A percentile compares a stretch with the other conserved stretches of the same genome.
These are phyloP conservation scores for Emmonsiellopsis sp. DNA, from an alignment of 2,329 filamentous ascomycete species.

Conservation along the genomic window DNA sequence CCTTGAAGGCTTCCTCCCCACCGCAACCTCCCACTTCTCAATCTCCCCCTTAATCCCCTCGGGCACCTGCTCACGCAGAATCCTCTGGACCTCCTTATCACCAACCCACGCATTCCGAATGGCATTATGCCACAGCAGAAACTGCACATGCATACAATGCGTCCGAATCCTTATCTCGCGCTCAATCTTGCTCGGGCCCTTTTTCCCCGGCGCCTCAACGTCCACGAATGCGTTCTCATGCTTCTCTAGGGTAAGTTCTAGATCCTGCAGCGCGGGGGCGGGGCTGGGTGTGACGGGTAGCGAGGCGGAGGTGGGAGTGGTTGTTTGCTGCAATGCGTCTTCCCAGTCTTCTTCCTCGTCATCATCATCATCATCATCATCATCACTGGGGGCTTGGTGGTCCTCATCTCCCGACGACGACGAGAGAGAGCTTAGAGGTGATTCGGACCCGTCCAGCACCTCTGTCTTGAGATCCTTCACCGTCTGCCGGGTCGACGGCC, in stretches of 20 bases:
- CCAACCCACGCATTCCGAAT: slow-evolving; percentile 76
- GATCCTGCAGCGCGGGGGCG: slow-evolving; percentile 50
- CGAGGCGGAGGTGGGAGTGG: slow-evolving; percentile 27
- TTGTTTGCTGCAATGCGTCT: slow-evolving; percentile 37
- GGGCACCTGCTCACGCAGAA: slow-evolving; percentile 64
- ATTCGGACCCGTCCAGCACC: neutral
- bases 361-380: slow-evolving; percentile 48
- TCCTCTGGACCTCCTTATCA: slow-evolving; percentile 64
- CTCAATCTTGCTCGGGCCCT: slow-evolving; percentile 77
- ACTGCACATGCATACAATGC: slow-evolving; percentile 82
- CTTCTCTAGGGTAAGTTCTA: slow-evolving; percentile 59
- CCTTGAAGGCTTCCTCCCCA: slow-evolving; percentile 47
- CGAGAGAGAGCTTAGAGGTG: neutral
- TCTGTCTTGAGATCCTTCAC: neutral
- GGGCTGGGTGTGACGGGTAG: slow-evolving; percentile 27
- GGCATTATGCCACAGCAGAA: slow-evolving; percentile 81
- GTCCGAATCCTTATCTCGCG: slow-evolving; percentile 66
- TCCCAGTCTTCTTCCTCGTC: slow-evolving; percentile 53
- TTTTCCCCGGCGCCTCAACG: slow-evolving; percentile 54
- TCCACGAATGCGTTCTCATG: slow-evolving; percentile 50
- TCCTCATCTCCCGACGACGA: slow-evolving; percentile 1
- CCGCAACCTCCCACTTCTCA: slow-evolving; percentile 61
- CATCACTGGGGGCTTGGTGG: slow-evolving; percentile 44
- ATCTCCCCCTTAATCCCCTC: slow-evolving; percentile 61
- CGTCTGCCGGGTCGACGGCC: neutral